phyloP scores from a whole-genome alignment of 2,329 filamentous ascomycete species.

The Raffaelea albimanens region DNA sequence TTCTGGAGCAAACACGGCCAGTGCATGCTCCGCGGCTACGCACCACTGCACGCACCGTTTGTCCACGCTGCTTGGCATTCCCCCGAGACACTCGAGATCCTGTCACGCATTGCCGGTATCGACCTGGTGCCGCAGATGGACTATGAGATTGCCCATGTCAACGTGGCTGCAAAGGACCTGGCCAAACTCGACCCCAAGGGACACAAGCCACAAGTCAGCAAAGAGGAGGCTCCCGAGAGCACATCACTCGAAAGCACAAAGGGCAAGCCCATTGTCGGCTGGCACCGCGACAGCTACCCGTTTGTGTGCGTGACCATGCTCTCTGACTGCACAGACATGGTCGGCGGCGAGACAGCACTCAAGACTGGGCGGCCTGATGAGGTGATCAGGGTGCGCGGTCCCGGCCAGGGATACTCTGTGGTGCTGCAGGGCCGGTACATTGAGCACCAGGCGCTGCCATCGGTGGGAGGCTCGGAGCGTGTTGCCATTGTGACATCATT shows the following conservation, averaged over 20 bases:
- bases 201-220: background rate
- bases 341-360: conserved; percentile 1
- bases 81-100: background rate
- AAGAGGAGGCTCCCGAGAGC: background rate
- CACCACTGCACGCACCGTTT: background rate
- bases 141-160: background rate
- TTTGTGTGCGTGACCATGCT: conserved; percentile 1
- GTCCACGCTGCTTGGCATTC: background rate
- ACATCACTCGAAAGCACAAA: background rate
- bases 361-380: too few species aligned
- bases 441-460: background rate
- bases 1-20: background rate
- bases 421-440: background rate
- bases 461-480: background rate
- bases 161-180: too few species aligned
- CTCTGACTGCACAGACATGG: background rate
- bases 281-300: background rate
- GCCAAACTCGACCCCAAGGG: background rate
- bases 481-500: background rate
- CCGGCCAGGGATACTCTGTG: background rate
- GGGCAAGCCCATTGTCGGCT: background rate
- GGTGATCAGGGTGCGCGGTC: background rate
- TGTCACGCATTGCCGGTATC: background rate
- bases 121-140: conserved; percentile 1
- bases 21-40: background rate